phyloP scores from a whole-genome alignment of 345 rosid genomes.

The Aegle marmelos region DNA sequence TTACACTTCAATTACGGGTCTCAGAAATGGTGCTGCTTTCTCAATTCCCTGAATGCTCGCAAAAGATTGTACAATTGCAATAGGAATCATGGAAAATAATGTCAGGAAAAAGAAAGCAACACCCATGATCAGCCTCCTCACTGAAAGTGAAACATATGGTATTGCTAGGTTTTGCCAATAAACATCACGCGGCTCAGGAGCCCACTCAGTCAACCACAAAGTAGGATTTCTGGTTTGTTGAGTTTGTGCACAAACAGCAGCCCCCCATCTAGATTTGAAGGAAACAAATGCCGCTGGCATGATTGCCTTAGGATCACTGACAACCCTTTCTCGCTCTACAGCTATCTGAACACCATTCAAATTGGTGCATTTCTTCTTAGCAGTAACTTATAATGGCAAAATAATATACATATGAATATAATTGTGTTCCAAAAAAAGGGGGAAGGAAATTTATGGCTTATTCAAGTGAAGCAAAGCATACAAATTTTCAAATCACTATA shows the following conservation, averaged over 20 bases:
- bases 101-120: constrained; percentile 95
- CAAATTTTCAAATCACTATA: neutral
- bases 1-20: constrained; percentile 60
- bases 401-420: neutral
- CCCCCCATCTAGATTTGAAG: constrained; percentile 92
- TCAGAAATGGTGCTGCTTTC: constrained; percentile 67
- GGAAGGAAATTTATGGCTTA: too few relatives aligned
- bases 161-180: constrained; percentile 86
- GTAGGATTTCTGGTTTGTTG: constrained; percentile 88
- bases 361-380: neutral
- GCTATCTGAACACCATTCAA: constrained; percentile 51
- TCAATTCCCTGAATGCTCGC: constrained; percentile 85
- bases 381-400: neutral
- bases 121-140: constrained; percentile 66
- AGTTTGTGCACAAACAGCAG: constrained; percentile 97
- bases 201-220: constrained; percentile 93
- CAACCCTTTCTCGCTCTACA: constrained; percentile 58
- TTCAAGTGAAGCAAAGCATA: neutral
- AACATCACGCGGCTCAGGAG: constrained; percentile 92
- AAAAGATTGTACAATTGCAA: constrained; percentile 83
- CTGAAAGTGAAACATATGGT: constrained; percentile 69
- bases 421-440: neutral
- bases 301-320: constrained; percentile 61
- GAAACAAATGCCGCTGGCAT: constrained; percentile 98
- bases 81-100: constrained; percentile 92